These are phyloP conservation scores for Fusarium sp. DNA, from an alignment of 2,329 filamentous ascomycete genomes.

Conservation along the genomic window DNA sequence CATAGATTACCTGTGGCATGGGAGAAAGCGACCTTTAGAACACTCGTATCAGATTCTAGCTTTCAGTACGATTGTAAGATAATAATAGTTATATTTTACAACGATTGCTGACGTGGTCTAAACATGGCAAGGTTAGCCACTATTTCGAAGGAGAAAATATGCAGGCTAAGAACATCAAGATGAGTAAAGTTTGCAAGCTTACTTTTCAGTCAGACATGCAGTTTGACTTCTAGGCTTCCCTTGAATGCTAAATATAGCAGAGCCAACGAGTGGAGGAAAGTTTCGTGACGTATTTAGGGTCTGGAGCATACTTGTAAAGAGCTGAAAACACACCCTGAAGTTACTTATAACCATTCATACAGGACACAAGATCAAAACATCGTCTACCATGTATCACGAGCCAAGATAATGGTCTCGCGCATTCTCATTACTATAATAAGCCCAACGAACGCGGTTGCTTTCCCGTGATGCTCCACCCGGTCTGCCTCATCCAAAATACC, in stretches of 20 bases:
- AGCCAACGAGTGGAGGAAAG: neutral
- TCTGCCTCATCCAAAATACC: conserved; percentile 2
- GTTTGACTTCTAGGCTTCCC: neutral
- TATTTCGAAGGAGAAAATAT: neutral
- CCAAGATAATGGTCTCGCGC: neutral
- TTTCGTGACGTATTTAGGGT: neutral
- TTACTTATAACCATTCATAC: neutral
- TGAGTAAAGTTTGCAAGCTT: neutral
- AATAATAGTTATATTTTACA: neutral
- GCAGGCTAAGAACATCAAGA: neutral
- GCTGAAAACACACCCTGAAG: neutral
- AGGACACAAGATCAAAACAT: neutral
- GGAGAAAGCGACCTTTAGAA: neutral
- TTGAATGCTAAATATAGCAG: neutral
- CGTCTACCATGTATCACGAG: neutral
- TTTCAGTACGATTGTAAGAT: neutral
- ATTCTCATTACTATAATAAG: neutral
- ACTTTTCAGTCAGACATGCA: neutral
- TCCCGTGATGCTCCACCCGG: conserved; percentile 8
- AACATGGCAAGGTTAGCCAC: neutral
- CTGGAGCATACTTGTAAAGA: neutral
- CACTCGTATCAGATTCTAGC: neutral
- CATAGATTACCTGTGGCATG: neutral
- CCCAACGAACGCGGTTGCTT: conserved; percentile 1
- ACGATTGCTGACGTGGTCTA: neutral